Evolutionary conservation across 495 filamentous ascomycete genomes (phyloP).

Genomic region (Pseudomonodictys pantanalensis): DNA sequence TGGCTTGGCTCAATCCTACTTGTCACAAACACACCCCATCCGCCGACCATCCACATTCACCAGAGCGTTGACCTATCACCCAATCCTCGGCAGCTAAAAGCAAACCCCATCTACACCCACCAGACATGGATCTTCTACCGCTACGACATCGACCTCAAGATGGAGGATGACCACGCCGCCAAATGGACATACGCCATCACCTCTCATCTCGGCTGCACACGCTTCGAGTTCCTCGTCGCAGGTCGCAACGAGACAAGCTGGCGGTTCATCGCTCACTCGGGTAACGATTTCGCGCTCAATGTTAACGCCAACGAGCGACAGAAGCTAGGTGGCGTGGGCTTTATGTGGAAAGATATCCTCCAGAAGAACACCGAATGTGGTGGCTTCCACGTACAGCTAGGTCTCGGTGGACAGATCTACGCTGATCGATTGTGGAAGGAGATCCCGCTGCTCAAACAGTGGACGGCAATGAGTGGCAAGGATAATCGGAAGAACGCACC

Average conservation of each 20-base stretch:
- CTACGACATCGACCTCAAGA: constrained; percentile 87
- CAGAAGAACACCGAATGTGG: constrained; percentile 96
- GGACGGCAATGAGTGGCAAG: constrained; percentile 84
- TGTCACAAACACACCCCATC: constrained; percentile 86
- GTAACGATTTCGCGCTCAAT: constrained; percentile 88
- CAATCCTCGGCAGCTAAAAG: constrained; percentile 81
- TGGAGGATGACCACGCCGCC: constrained; percentile 76
- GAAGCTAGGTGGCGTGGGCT: constrained; percentile 80
- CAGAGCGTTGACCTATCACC: constrained; percentile 86
- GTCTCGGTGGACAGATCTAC: constrained; percentile 91
- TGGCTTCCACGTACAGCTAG: constrained; percentile 91
- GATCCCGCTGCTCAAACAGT: constrained; percentile 85
- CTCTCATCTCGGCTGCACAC: constrained; percentile 90
- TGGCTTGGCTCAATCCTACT: constrained; percentile 85
- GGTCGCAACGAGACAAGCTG: constrained; percentile 85
- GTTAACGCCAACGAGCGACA: constrained; percentile 81
- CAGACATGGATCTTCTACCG: constrained; percentile 94
- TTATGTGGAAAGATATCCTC: constrained; percentile 99
- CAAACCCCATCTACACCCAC: constrained; percentile 79
- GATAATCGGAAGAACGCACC: constrained; percentile 84
- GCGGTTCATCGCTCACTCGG: constrained; percentile 95
- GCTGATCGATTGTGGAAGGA: constrained; percentile 97
- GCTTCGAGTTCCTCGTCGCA: constrained; percentile 97
- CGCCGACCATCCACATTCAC: constrained; percentile 95
- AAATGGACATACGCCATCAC: constrained; percentile 99